Conservation (phyloP, 192 early-diverging fungal genomes). For the Coemansia furcata region DNA sequence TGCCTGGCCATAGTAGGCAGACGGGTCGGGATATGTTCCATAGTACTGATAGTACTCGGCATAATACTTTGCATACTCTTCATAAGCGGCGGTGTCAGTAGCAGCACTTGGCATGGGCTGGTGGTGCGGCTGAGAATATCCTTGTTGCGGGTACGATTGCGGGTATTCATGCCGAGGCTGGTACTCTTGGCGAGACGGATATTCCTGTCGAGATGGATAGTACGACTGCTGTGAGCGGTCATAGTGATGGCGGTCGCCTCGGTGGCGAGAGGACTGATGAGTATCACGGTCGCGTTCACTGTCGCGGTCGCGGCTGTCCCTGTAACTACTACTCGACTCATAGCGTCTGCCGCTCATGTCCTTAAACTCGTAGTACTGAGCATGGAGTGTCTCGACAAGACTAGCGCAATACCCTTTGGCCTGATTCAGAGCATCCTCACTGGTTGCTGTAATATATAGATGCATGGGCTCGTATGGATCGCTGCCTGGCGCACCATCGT, state of each 20-base stretch:
- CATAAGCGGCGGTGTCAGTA: slow-evolving; percentile 13
- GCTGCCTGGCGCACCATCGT: slow-evolving; percentile 59
- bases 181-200: slow-evolving; percentile 5
- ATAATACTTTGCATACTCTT: slow-evolving; percentile 40
- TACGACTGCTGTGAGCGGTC: slow-evolving; percentile 17
- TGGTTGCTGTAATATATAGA: slow-evolving; percentile 68
- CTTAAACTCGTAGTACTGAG: slow-evolving; percentile 64
- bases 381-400: slow-evolving; percentile 74
- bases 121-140: slow-evolving; percentile 7
- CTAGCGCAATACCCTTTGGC: slow-evolving; percentile 72
- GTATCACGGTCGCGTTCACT: not conserved
- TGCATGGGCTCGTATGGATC: slow-evolving; percentile 79
- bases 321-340: slow-evolving; percentile 10
- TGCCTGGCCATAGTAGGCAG: slow-evolving; percentile 28
- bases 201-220: not conserved
- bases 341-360: slow-evolving; percentile 23
- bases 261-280: not conserved
- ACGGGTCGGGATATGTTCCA: slow-evolving; percentile 42
- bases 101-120: slow-evolving; percentile 1
- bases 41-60: slow-evolving; percentile 53
- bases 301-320: slow-evolving; percentile 8
- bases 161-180: slow-evolving; percentile 2
- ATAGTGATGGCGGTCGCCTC: not conserved
- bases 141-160: slow-evolving; percentile 11
- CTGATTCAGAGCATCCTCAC: slow-evolving; percentile 64